A percentile compares a stretch with the other conserved stretches of the same genome.
Evolutionary conservation across 495 filamentous ascomycete genomes (phyloP).

Genomic region (Antarctomyces pellizariae): DNA sequence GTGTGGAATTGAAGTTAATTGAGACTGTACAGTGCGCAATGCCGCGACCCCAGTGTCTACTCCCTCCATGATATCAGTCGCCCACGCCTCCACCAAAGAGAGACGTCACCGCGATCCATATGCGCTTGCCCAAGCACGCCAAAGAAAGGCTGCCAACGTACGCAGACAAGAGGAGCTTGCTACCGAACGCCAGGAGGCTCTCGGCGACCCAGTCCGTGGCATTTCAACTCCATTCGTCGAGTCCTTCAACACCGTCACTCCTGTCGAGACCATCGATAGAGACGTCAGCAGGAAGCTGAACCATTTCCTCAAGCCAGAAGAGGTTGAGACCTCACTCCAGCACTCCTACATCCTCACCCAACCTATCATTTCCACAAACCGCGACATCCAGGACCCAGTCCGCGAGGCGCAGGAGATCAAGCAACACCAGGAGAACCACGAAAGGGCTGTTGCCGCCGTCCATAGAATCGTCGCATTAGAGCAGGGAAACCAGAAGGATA

Average conservation of each 20-base stretch:
- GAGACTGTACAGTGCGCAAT: too few relatives aligned
- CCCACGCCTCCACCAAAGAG: constrained; percentile 8
- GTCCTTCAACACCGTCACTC: constrained; percentile 39
- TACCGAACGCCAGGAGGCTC: constrained; percentile 28
- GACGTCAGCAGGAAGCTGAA: constrained; percentile 29
- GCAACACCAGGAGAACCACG: constrained; percentile 22
- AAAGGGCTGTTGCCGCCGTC: constrained; percentile 39
- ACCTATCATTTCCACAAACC: constrained; percentile 21
- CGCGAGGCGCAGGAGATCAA: constrained; percentile 16
- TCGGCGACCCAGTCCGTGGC: constrained; percentile 62
- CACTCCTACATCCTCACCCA: constrained; percentile 37
- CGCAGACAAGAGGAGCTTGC: constrained; percentile 43
- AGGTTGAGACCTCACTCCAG: constrained; percentile 37
- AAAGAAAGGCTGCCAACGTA: constrained; percentile 59
- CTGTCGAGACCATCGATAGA: constrained; percentile 16
- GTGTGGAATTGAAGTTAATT: background rate
- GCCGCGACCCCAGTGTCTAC: too few relatives aligned
- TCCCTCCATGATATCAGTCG: constrained; percentile 7
- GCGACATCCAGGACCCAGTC: constrained; percentile 20
- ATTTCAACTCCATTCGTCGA: constrained; percentile 59
- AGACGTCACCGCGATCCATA: constrained; percentile 36
- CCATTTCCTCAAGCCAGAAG: constrained; percentile 41
- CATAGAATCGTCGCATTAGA: constrained; percentile 48
- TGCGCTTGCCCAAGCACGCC: constrained; percentile 44
- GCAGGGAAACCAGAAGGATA: constrained; percentile 54